Base-by-base conservation (phyloP, 805 yeast species). In the Hanseniaspora guilliermondii region DNA sequence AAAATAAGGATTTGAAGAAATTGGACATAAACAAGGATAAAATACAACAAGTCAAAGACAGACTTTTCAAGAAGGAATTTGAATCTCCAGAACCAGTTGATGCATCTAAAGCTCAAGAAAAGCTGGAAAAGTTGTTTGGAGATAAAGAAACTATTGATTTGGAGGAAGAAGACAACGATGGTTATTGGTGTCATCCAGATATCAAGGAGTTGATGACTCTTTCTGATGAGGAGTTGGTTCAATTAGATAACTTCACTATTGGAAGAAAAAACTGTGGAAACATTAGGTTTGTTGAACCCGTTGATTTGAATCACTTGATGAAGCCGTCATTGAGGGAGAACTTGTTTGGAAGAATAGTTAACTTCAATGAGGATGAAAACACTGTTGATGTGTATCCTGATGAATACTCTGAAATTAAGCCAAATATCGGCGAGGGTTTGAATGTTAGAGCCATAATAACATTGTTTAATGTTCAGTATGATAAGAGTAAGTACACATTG, bases 401-500 rank as follows among this genome's bases (percentile, higher is more conserved):
- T 33, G 74, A 67, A n/a, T 41, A 30, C 24, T 27, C 49, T 17
- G 53, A 61, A 2, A 60, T 58, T 1, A 78, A 81, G 53, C 88
- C 88, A 1, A 72, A 80, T 0, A 64, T 76, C 40, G 93, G 93
- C 0, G 67, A 72, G 54, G 93, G 89, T 0, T 62, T 85, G 52
- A 85, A 85, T 62, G 85, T 83, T 19, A 89, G 89, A 6, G 87
- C 93, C 0, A 80, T 82, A 0, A 77, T 85, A 6, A 78, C 86
- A 0, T 60, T 85, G 40, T 87, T 83, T 61, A 76, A 76, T 40
- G 72, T 81, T 25, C 77, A 70, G 57, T 87, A 89, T 3, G 60
- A 67, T 9, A 61, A 50, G 27, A 62, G 65, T 32, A 44, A 44
- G 14, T 27, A 30, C 24, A 27, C 7, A 5, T 67, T 73, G 42